phyloP scores from a whole-genome alignment of 2,329 filamentous ascomycete species.

The Leptoxyphium fumago region DNA sequence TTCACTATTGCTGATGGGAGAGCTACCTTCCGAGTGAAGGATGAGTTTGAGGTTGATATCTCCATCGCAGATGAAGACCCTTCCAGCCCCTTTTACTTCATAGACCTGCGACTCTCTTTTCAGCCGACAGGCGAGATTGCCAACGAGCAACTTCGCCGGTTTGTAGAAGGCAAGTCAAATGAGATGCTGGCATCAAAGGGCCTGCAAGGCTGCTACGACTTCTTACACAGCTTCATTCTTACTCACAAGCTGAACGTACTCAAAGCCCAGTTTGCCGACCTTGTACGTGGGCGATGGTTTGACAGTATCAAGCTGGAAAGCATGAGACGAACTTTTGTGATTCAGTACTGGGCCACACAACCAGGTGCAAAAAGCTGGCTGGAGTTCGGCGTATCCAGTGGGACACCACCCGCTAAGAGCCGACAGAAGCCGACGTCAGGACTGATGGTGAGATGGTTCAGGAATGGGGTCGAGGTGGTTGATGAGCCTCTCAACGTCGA shows the following conservation, averaged over 20 bases:
- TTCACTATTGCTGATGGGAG: constrained; percentile 75
- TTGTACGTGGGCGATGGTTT: constrained; percentile 61
- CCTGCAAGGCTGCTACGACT: constrained; percentile 65
- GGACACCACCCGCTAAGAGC: constrained; percentile 23
- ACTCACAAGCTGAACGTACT: constrained; percentile 83
- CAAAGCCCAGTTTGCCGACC: constrained; percentile 56
- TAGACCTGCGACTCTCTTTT: constrained; percentile 79
- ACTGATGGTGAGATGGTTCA: constrained; percentile 65
- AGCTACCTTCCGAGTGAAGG: constrained; percentile 68
- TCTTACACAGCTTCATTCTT: constrained; percentile 73
- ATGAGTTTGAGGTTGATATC: constrained; percentile 86
- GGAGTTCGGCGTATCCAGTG: constrained; percentile 66
- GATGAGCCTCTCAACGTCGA: constrained; percentile 54
- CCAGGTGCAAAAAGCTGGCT: constrained; percentile 74
- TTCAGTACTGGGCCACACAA: constrained; percentile 79
- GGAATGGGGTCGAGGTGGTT: constrained; percentile 60
- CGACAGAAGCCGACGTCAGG: constrained; percentile 16
- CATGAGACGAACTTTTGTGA: constrained; percentile 64
- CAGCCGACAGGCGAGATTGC: constrained; percentile 49
- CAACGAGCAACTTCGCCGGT: constrained; percentile 44
- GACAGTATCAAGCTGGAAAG: constrained; percentile 63
- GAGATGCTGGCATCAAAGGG: constrained; percentile 54
- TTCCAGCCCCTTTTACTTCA: constrained; percentile 78
- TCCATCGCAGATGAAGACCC: constrained; percentile 78
- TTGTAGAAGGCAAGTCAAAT: constrained; percentile 61